phyloP scores from a whole-genome alignment of 2,329 filamentous ascomycete genomes.

The Colletotrichum cereale region DNA sequence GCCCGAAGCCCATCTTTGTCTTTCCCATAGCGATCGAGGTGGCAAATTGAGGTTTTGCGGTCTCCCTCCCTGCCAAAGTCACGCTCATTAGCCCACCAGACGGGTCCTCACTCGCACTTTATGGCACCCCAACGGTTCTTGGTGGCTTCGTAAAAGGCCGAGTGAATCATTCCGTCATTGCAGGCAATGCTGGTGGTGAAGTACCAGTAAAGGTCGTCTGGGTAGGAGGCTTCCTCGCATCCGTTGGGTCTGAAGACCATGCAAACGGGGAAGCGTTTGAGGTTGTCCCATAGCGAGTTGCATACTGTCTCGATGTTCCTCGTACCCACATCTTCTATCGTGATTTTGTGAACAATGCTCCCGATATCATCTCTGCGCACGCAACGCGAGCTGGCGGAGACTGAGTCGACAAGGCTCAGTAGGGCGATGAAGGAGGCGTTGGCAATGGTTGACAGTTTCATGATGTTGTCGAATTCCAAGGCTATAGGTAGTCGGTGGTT shows the following conservation, averaged over 20 bases:
- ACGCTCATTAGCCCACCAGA: not conserved
- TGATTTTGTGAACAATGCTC: not conserved
- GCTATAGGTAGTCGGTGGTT: not conserved
- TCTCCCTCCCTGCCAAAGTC: not conserved
- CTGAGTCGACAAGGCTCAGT: not conserved
- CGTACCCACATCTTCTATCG: not conserved
- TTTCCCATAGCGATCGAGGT: not conserved
- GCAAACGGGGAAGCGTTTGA: not conserved
- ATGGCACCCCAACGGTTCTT: not conserved
- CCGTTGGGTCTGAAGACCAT: conserved; percentile 4
- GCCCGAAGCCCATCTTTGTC: too few relatives aligned
- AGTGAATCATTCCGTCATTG: not conserved
- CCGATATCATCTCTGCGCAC: not conserved
- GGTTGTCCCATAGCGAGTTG: not conserved
- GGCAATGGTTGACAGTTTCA: not conserved
- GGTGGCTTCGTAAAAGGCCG: not conserved
- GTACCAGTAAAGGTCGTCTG: not conserved
- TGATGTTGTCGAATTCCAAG: not conserved
- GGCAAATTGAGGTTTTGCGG: not conserved
- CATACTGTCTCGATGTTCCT: not conserved
- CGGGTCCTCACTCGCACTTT: not conserved
- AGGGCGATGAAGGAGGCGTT: not conserved
- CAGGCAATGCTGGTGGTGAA: not conserved
- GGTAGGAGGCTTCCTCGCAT: not conserved
- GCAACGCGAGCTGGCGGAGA: not conserved